These are phyloP conservation scores for Juglanconis sp. DNA, from an alignment of 2,329 filamentous ascomycete genomes.

Conservation along the genomic window DNA sequence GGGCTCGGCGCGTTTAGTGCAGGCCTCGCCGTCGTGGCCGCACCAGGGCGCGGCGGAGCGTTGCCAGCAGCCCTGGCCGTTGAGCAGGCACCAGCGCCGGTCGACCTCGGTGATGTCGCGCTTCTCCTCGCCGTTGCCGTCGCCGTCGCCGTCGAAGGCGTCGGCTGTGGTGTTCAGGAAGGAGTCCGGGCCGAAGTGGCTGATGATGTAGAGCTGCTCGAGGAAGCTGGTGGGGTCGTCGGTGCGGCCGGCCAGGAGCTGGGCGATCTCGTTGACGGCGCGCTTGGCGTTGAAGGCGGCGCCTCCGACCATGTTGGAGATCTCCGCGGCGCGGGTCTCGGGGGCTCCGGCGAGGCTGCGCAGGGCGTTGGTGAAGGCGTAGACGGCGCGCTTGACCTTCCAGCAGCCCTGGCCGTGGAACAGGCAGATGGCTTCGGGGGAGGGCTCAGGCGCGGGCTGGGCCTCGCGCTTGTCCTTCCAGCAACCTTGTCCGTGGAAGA, in stretches of 20 bases:
- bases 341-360: conserved; percentile 22
- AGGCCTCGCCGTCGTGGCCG: conserved; percentile 6
- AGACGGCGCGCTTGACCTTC: conserved; percentile 40
- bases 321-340: conserved; percentile 26
- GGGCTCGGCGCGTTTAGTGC: conserved; percentile 13
- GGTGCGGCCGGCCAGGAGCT: conserved; percentile 30
- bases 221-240: conserved; percentile 31
- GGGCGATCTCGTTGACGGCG: conserved; percentile 37
- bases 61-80: conserved; percentile 6
- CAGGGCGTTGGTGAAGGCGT: conserved; percentile 30
- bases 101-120: conserved; percentile 3
- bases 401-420: conserved; percentile 39
- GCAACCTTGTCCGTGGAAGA: conserved; percentile 30
- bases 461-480: conserved; percentile 24
- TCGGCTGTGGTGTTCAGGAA: conserved; percentile 6
- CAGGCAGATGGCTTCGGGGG: conserved; percentile 4
- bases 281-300: conserved; percentile 37
- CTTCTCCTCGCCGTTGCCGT: conserved; percentile 21
- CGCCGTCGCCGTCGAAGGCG: conserved; percentile 24
- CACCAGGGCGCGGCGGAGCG: conserved; percentile 5
- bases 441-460: conserved; percentile 19
- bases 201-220: conserved; percentile 28
- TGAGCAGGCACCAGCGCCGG: background rate
- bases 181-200: conserved; percentile 22
- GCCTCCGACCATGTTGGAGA: conserved; percentile 32